phyloP scores from a whole-genome alignment of 169 alveolate species.

The Plasmodium vinckei region DNA sequence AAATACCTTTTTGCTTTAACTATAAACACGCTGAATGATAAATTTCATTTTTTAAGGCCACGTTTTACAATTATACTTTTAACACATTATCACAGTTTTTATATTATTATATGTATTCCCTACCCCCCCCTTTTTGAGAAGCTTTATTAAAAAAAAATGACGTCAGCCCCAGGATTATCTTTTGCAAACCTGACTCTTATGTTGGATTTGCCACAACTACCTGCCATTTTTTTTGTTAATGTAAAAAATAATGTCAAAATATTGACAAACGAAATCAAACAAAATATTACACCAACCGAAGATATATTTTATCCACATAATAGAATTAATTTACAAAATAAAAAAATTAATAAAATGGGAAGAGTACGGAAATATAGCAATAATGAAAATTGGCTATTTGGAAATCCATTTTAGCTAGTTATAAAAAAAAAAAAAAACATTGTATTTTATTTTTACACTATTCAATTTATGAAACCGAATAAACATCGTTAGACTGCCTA shows the following conservation, averaged over 20 bases:
- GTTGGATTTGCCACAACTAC: conserved; percentile 87
- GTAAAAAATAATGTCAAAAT: conserved; percentile 80
- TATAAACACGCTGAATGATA: no score
- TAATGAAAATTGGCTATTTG: conserved; percentile 50
- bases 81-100: no score
- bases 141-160: conserved; percentile 16
- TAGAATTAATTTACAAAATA: conserved; percentile 83
- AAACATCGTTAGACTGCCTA: no score
- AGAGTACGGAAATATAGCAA: conserved; percentile 82
- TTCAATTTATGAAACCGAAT: no score
- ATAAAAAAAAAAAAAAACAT: not conserved
- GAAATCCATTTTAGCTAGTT: conserved; percentile 22
- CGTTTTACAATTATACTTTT: no score
- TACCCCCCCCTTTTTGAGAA: no score
- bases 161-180: conserved; percentile 80
- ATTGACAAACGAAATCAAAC: conserved; percentile 44
- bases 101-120: no score
- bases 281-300: conserved; percentile 38
- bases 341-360: conserved; percentile 82
- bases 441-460: no score
- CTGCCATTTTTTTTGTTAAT: conserved; percentile 87
- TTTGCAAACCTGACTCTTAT: conserved; percentile 85
- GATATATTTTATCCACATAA: conserved; percentile 85
- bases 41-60: no score
- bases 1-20: no score